Evolutionary conservation across 306 rosid species (phyloP).

Genomic region (Rosa multiflora): DNA sequence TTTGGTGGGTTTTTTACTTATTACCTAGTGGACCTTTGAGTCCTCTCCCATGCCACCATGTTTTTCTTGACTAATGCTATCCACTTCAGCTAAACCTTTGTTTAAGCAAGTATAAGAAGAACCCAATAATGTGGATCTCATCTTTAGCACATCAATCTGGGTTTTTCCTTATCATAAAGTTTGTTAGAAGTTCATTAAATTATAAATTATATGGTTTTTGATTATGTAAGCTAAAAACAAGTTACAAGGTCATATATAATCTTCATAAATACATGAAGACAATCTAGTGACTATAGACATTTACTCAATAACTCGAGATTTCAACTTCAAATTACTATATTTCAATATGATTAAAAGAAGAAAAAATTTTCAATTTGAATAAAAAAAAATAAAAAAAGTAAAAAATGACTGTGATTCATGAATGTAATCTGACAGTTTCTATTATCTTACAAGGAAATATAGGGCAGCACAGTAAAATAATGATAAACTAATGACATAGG

Average conservation of each 20-base stretch:
- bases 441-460: background rate
- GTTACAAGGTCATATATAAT: background rate
- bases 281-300: background rate
- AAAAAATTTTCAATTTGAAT: background rate
- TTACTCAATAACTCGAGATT: background rate
- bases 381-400: too few species aligned
- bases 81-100: constrained; percentile 30
- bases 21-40: constrained; percentile 22
- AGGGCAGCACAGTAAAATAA: constrained; percentile 7
- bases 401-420: background rate
- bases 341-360: background rate
- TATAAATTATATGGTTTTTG: background rate
- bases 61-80: constrained; percentile 30
- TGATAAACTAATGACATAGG: background rate
- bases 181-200: background rate
- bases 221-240: background rate
- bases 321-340: background rate
- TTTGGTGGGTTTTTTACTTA: constrained; percentile 29
- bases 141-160: constrained; percentile 19
- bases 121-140: constrained; percentile 16
- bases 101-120: constrained; percentile 19
- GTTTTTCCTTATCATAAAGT: background rate
- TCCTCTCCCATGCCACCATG: constrained; percentile 15
- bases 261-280: background rate
- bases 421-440: constrained; percentile 11